phyloP scores from a whole-genome alignment of 768 basidiomycete genomes.

The Russula vinacea region DNA sequence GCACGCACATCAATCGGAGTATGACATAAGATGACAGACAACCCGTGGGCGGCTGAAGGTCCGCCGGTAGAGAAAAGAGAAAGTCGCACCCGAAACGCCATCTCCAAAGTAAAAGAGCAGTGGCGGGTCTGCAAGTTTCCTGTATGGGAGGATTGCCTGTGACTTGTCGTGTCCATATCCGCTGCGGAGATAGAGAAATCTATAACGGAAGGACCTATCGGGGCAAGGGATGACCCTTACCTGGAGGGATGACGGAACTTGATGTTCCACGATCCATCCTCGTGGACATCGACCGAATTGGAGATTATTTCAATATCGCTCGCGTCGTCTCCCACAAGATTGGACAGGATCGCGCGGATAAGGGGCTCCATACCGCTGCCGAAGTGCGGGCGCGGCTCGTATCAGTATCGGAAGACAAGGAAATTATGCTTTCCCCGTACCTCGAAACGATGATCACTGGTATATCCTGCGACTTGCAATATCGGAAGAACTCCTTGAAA shows the following conservation, averaged over 20 bases:
- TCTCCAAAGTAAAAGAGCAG: conserved; percentile 96
- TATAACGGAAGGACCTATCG: not conserved
- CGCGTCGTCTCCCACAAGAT: conserved; percentile 71
- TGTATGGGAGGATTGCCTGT: conserved; percentile 88
- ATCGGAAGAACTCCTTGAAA: conserved; percentile 83
- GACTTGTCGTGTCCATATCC: conserved; percentile 96
- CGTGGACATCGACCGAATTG: conserved; percentile 73
- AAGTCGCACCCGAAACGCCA: conserved; percentile 79
- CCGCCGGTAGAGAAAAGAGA: not conserved
- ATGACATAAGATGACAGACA: not conserved
- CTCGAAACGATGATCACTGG: conserved; percentile 94
- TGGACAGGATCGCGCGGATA: conserved; percentile 87
- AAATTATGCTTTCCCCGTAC: conserved; percentile 38
- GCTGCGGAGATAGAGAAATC: conserved; percentile 40
- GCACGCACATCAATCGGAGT: not conserved
- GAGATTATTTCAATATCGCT: conserved; percentile 85
- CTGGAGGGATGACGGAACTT: conserved; percentile 86
- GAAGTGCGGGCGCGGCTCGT: not conserved
- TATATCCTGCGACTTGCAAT: conserved; percentile 75
- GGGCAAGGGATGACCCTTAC: conserved; percentile 38
- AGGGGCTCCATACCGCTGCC: conserved; percentile 87
- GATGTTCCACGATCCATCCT: conserved; percentile 75
- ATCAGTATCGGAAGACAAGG: not conserved
- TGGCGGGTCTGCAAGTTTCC: conserved; percentile 64
- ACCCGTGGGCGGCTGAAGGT: not conserved